These are phyloP conservation scores for Ophiostoma piceae DNA, from an alignment of 2,329 filamentous ascomycete species.

Conservation along the genomic window DNA sequence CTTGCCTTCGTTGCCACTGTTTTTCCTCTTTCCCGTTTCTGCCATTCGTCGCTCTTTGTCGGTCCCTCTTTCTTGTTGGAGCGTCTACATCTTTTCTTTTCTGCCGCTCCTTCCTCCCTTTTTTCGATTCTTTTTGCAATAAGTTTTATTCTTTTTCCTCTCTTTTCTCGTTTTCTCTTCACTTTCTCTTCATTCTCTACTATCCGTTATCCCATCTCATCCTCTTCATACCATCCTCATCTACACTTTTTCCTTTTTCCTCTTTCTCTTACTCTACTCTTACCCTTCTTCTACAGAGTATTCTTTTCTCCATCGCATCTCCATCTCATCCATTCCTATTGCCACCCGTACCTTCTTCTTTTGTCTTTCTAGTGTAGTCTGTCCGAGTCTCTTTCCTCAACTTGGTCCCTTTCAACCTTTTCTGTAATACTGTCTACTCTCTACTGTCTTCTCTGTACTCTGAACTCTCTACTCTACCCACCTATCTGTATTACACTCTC, in stretches of 20 bases:
- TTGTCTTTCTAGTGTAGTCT: not conserved
- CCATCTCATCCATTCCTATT: slow-evolving; percentile 10
- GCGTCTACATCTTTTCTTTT: not conserved
- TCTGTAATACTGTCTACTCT: too few relatives aligned
- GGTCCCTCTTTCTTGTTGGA: not conserved
- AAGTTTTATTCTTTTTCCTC: not conserved
- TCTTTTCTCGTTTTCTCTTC: not conserved
- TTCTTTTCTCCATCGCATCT: slow-evolving; percentile 1
- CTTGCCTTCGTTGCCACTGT: not conserved
- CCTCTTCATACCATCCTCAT: not conserved
- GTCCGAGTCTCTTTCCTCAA: not conserved
- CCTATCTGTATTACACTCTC: too few relatives aligned
- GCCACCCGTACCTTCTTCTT: not conserved
- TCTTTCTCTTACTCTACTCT: slow-evolving; percentile 4
- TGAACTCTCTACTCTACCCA: too few relatives aligned
- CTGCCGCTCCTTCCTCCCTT: not conserved
- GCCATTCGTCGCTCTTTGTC: not conserved
- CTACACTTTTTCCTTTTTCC: slow-evolving; percentile 7
- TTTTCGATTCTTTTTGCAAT: not conserved
- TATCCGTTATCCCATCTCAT: not conserved
- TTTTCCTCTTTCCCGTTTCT: slow-evolving; percentile 8
- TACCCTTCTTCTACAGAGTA: slow-evolving; percentile 1
- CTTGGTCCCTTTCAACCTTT: not conserved
- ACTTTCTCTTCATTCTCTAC: not conserved
- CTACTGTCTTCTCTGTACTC: too few relatives aligned